Evolutionary conservation across 108 stramenopile species (phyloP), one percentile per base, ranked within the genome.

Genomic region (Fragilaria crotonensis): DNA sequence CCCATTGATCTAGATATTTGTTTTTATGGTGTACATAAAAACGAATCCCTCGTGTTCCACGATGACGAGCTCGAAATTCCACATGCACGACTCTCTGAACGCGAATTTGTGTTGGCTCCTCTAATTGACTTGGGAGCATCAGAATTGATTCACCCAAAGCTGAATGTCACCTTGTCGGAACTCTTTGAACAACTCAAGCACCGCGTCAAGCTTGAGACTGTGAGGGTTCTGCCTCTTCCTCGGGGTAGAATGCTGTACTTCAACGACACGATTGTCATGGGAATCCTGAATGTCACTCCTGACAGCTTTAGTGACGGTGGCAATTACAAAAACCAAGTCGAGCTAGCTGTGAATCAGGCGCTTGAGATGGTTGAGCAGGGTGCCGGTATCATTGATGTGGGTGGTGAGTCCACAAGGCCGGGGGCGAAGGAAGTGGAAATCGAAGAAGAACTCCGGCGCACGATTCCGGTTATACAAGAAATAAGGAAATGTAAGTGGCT

Each of bases 271-370:
- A 60, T 86, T 14, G 76, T 97, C 53, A 96, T 96, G 94, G 97
- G 96, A 11, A 93, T 98, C 52, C 61, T 98, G 7, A 98, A 98
- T 72, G 83, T 93, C 0, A 98, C 97, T 9, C 97, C 97, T 22
- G 97, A 98, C 58, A 89, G 86, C 59, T 98, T 98, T 62, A 90
- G 87, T 66, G 97, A 98, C 63, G 97, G 97, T 33, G 97, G 97
- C 1, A 77, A 66, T 52, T 74, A 66, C 70, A 57, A 52, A 30
- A 56, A 52, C 0, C 63, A 61, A 25, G 68, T 80, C 1, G 84
- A 84, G 5, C 26, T 45, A n/a, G 86, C 97, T 3, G 87, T 93
- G 44, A 54, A 63, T 28, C 81, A 72, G n/a, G 94, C 95, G 0
- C 29, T 85, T 19, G 57, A 77, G 54, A 76, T 98, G 84, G 83